Evolutionary conservation across 495 filamentous ascomycete species (phyloP), one percentile per base, ranked within the genome.

Genomic region (Penicillium canariense): DNA sequence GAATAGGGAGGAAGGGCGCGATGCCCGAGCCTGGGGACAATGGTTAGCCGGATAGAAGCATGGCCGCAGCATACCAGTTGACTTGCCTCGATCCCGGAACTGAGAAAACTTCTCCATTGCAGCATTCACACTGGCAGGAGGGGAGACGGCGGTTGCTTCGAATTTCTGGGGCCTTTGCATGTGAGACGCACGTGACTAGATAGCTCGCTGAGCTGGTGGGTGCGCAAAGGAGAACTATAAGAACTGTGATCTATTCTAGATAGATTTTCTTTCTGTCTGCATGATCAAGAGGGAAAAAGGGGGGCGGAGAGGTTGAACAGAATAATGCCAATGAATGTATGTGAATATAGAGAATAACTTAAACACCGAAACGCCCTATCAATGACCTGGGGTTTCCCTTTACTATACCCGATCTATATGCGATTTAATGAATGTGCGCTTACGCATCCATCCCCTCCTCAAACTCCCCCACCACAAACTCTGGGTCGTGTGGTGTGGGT

Each of bases 31-130:
- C 94, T 98, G 26, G 66, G 28, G 40, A 48, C 36, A 38, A 70
- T 27, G 12, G 35, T 25, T 26, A 40, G 15, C n/a, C n/a, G n/a
- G n/a, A n/a, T n/a, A n/a, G n/a, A n/a, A n/a, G n/a, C n/a, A n/a
- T n/a, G n/a, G n/a, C n/a, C 14, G 22, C 25, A 23, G n/a, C 1
- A 20, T 1, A 26, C 6, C 0, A 11, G 17, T 34, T 23, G 40
- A 66, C 76, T 59, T 78, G 87, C 94, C 94, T 83, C 89, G 83
- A 75, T 99, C 94, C 51, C 94, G 86, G 60, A 88, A 99, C 68
- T 97, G 91, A 9, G 91, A 93, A 70, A 90, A 97, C 71, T 96
- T 97, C 82, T 98, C 94, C 94, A 98, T 98, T 48, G 48, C 32
- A 25, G 44, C 34, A 34, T 38, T 28, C 27, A 20, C 39, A 38